A percentile compares a stretch with the other conserved stretches of the same genome.
These are phyloP conservation scores for Daldinia decipiens DNA, from an alignment of 495 filamentous ascomycete species.

Conservation along the genomic window DNA sequence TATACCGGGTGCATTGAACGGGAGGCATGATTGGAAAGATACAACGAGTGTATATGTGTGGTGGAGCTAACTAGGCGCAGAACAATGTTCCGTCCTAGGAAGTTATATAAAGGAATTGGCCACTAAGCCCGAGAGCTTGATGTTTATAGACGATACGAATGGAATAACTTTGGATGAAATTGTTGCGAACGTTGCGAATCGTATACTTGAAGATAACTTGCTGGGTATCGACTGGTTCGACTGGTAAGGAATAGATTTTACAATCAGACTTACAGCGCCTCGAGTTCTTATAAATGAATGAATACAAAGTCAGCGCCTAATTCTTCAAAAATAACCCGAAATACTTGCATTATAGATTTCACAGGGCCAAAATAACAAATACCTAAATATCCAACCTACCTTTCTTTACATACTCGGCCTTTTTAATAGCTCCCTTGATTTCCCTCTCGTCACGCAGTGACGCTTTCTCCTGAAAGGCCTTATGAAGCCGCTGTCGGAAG, in stretches of 20 bases:
- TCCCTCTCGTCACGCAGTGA: slow-evolving; percentile 74
- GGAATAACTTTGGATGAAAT: slow-evolving; percentile 25
- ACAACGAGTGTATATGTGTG: slow-evolving; percentile 28
- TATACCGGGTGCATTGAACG: slow-evolving; percentile 14
- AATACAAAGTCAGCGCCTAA: slow-evolving; percentile 6
- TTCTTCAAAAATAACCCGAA: background rate
- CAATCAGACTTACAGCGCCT: slow-evolving; percentile 77
- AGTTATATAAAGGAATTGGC: slow-evolving; percentile 34
- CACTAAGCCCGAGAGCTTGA: slow-evolving; percentile 18
- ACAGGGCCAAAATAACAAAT: background rate
- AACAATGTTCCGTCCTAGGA: slow-evolving; percentile 16
- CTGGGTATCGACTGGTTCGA: background rate
- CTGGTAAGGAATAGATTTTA: background rate
- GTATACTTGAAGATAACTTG: background rate
- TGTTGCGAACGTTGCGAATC: background rate
- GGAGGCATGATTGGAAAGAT: slow-evolving; percentile 23
- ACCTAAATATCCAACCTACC: slow-evolving; percentile 56
- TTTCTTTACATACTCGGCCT: slow-evolving; percentile 91
- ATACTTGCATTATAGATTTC: too few relatives aligned
- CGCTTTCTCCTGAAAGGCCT: slow-evolving; percentile 81
- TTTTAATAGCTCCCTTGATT: slow-evolving; percentile 77
- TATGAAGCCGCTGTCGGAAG: slow-evolving; percentile 82
- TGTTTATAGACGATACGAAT: slow-evolving; percentile 41
- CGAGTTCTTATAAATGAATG: slow-evolving; percentile 70
- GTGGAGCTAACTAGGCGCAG: slow-evolving; percentile 3